phyloP scores from a whole-genome alignment of 2,329 filamentous ascomycete genomes.

The Ophioceras dolichostomum region DNA sequence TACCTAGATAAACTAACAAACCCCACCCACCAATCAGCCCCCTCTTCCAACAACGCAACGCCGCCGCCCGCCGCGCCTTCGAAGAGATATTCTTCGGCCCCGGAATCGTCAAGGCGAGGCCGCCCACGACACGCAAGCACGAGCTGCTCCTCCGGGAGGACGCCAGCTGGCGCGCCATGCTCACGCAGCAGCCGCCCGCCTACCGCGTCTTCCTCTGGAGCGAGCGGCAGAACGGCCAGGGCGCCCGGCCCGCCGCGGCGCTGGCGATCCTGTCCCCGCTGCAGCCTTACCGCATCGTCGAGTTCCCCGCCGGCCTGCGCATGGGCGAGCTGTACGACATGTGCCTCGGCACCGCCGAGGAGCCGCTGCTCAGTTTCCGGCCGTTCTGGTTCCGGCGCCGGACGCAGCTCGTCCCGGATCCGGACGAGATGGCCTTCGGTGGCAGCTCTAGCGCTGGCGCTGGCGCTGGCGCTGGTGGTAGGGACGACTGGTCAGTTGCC shows the following conservation, averaged over 20 bases:
- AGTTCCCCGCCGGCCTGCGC: neutral
- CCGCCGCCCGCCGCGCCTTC: neutral
- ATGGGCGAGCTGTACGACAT: conserved; percentile 1
- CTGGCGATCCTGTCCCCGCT: too few relatives aligned
- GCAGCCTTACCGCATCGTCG: neutral
- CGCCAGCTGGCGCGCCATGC: conserved; percentile 5
- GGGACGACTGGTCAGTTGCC: too few relatives aligned
- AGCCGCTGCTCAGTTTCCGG: neutral
- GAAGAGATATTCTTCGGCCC: neutral
- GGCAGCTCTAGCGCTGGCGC: too few relatives aligned
- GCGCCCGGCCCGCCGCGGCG: neutral
- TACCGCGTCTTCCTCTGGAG: conserved; percentile 4
- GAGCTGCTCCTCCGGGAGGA: neutral
- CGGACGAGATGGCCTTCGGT: too few relatives aligned
- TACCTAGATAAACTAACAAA: too few relatives aligned
- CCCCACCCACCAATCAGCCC: too few relatives aligned
- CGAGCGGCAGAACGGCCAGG: neutral
- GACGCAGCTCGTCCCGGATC: too few relatives aligned
- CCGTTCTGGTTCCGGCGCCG: neutral
- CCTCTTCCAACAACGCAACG: neutral
- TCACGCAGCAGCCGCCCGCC: conserved; percentile 5
- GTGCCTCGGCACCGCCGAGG: neutral
- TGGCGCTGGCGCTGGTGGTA: too few relatives aligned
- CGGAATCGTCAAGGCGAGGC: neutral
- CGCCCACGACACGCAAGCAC: neutral